Conservation (phyloP, 495 filamentous ascomycete species). For the Annulohypoxylon nitens region DNA sequence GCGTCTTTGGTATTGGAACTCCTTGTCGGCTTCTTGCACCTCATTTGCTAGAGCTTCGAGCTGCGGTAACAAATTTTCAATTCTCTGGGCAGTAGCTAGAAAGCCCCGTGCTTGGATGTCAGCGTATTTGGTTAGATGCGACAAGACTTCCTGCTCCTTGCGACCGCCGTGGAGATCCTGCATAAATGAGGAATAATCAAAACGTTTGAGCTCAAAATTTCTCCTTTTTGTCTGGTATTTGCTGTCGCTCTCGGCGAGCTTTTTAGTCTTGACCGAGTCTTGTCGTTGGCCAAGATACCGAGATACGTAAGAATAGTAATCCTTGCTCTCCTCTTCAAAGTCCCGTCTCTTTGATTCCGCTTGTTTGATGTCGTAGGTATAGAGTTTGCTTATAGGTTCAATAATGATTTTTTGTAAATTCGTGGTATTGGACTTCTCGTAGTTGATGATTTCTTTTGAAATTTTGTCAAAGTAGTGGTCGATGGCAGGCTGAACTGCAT, state of each 20-base stretch:
- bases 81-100: slow-evolving; percentile 82
- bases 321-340: slow-evolving; percentile 97
- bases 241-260: slow-evolving; percentile 89
- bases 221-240: slow-evolving; percentile 96
- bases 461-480: slow-evolving; percentile 99
- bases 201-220: slow-evolving; percentile 95
- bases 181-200: slow-evolving; percentile 99
- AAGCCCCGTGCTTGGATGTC: slow-evolving; percentile 90
- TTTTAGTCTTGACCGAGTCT: slow-evolving; percentile 97
- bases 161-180: slow-evolving; percentile 96
- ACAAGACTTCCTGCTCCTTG: slow-evolving; percentile 97
- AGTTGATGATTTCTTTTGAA: slow-evolving; percentile 86
- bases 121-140: slow-evolving; percentile 94
- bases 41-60: slow-evolving; percentile 91
- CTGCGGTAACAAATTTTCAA: slow-evolving; percentile 89
- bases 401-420: slow-evolving; percentile 95
- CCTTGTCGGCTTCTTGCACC: slow-evolving; percentile 91
- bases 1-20: slow-evolving; percentile 92
- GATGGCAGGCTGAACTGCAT: slow-evolving; percentile 93
- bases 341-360: slow-evolving; percentile 97
- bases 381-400: slow-evolving; percentile 90
- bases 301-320: slow-evolving; percentile 95
- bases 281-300: slow-evolving; percentile 95
- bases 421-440: slow-evolving; percentile 83
- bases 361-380: slow-evolving; percentile 97